Evolutionary conservation across 257 asterid genomes (phyloP), one percentile per base, ranked within the genome.

Genomic region (Henckelia pumila): DNA sequence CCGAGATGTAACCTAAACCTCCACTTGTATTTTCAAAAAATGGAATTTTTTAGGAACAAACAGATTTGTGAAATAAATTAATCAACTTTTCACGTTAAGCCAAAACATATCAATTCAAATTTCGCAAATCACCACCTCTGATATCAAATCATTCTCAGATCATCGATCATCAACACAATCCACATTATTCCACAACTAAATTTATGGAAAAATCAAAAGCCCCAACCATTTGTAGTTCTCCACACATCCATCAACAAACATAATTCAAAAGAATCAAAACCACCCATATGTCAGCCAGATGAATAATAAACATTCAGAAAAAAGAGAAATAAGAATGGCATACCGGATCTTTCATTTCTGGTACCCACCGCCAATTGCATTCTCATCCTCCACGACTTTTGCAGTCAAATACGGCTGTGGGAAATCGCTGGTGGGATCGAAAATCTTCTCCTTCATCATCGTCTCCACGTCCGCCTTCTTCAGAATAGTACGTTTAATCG

Each of bases 341-440:
- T 64, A 77, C 89, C 88, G 29, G 13, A 55, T 13, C 8, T 58
- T 58, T 75, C 76, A 84, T 69, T 88, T 78, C 87, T 84, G 88
- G 77, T 90, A 91, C 3, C 96, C 97, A 8, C 95, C 95, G 6
- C 97, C 93, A 23, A 81, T 71, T 20, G 93, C 86, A 63, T 89
- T 78, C 0, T 72, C 77, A 58, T 92, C 93, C 86, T 92, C 97
- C 6, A 73, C 63, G 40, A 87, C 62, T 17, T 59, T 86, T 3
- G 84, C 68, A 19, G 96, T 78, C 86, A 89, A 71, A 63, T 92
- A 92, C 44, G 95, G 89, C 76, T 61, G 75, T 14, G 97, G 97
- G 40, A 89, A 92, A 73, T 89, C 95, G 8, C 63, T 61, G 52
- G 52, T 9, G 61, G 66, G 80, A 59, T 78, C 95, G 71, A 88